Base-by-base conservation (phyloP, 1,284 basidiomycete species). In the Rhodotorula sp. region DNA sequence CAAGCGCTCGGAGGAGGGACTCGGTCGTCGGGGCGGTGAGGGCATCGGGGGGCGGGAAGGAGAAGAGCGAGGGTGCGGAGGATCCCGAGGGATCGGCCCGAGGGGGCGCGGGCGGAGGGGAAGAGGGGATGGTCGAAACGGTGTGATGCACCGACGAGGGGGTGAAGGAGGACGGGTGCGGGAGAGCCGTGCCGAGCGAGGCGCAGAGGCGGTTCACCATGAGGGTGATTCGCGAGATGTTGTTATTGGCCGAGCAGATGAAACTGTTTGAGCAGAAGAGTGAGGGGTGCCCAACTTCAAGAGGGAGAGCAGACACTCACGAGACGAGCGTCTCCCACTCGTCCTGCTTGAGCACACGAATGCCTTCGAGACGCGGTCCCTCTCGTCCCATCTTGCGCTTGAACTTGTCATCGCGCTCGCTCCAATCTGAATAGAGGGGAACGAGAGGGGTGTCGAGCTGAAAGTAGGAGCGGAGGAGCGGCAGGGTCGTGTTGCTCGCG, bases 181-280 rank as follows among this genome's bases (percentile, higher is more conserved):
- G 77, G 7, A 78, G 57, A 16, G 66, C 68, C 9, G 59, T 21
- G 34, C 79, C 79, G 55, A 77, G 77, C 1, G 74, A 48, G 14
- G 70, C 63, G 54, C 75, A 78, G 12, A 80, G 62, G n/a, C 75
- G 72, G 48, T 90, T 89, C 50, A 97, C 88, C 89, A 97, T 93
- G 70, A 90, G 90, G 8, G 91, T 91, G 79, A 97, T 97, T 1
- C 94, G 89, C 4, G 87, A 82, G 63, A 97, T 99, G 78, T 99
- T 96, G 81, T 99, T 99, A 80, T 98, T 99, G 1, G 94, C 93
- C 23, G 94, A 97, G 79, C 96, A 99, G 75, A 99, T 97, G 83
- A 99, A 99, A 14, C 94, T 96, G 73, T 1, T 25, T 4, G 23
- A 13, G 46, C 9, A 23, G 13, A 34, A 16, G 14, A 4, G 56